Percentiles rank a stretch among this genome's conserved stretches.
These are phyloP conservation scores for Takakia lepidozioides DNA, from an alignment of 225 moss, liverwort and hornwort genomes.

Conservation along the genomic window DNA sequence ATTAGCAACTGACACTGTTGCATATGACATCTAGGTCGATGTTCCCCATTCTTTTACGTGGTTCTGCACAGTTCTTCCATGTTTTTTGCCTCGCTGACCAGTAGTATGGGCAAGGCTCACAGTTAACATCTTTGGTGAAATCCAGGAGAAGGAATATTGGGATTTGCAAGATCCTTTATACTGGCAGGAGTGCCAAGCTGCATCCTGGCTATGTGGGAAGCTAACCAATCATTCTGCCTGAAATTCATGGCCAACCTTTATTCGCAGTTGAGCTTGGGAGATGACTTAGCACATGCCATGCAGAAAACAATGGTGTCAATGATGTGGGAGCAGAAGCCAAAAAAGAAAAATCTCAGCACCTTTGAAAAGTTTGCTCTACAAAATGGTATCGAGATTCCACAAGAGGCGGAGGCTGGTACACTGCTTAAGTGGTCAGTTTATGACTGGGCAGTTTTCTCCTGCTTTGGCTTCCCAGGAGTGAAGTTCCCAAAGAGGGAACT, in stretches of 20 bases:
- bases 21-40: no score
- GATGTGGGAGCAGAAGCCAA: not conserved
- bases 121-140: not conserved
- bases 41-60: no score
- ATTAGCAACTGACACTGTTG: no score
- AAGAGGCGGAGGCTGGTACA: not conserved
- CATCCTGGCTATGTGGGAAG: conserved; percentile 14
- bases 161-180: conserved; percentile 16
- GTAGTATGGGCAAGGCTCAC: no score
- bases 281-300: conserved; percentile 5
- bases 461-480: conserved; percentile 8
- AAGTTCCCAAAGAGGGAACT: no score
- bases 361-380: no score
- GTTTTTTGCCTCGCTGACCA: no score
- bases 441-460: conserved; percentile 11
- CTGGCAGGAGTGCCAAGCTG: conserved; percentile 16
- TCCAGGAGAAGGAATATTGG: conserved; percentile 13
- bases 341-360: not conserved
- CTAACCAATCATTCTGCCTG: not conserved
- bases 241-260: conserved; percentile 9
- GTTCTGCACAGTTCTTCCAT: no score
- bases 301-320: not conserved
- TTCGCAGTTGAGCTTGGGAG: not conserved
- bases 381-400: no score
- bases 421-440: conserved; percentile 4